Percentiles rank a stretch among this genome's conserved stretches.
These are phyloP conservation scores for Pestalotiopsis sp. DNA, from an alignment of 2,329 filamentous ascomycete genomes.

Conservation along the genomic window DNA sequence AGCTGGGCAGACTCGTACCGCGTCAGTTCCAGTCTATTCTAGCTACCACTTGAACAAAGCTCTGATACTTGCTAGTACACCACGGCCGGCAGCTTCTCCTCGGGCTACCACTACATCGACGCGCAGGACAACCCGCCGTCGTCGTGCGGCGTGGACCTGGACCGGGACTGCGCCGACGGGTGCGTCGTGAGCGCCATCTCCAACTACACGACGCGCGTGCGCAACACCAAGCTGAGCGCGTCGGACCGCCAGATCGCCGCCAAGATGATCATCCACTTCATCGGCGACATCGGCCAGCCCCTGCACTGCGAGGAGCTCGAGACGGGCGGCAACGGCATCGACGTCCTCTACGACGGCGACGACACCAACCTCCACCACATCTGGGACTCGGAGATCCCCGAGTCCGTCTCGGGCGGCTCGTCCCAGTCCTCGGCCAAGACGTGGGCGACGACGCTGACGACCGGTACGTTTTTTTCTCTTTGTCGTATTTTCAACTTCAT, in stretches of 20 bases:
- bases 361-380: constrained; percentile 61
- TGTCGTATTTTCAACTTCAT: not conserved
- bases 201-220: constrained; percentile 37
- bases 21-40: not conserved
- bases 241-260: constrained; percentile 38
- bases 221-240: constrained; percentile 27
- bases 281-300: constrained; percentile 60
- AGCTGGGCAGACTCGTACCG: constrained; percentile 54
- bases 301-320: constrained; percentile 56
- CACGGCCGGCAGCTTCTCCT: constrained; percentile 46
- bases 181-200: constrained; percentile 62
- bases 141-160: constrained; percentile 59
- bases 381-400: constrained; percentile 64
- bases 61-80: constrained; percentile 35
- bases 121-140: constrained; percentile 64
- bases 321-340: constrained; percentile 59
- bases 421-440: constrained; percentile 37
- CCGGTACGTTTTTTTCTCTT: constrained; percentile 21
- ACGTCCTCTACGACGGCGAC: constrained; percentile 53
- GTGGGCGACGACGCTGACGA: constrained; percentile 41
- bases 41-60: not conserved
- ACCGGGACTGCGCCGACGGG: constrained; percentile 64
- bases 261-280: constrained; percentile 46
- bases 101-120: constrained; percentile 46
- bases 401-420: constrained; percentile 43